Evolutionary conservation across 2,329 filamentous ascomycete species (phyloP).

Genomic region (Furcasterigmium sp.): DNA sequence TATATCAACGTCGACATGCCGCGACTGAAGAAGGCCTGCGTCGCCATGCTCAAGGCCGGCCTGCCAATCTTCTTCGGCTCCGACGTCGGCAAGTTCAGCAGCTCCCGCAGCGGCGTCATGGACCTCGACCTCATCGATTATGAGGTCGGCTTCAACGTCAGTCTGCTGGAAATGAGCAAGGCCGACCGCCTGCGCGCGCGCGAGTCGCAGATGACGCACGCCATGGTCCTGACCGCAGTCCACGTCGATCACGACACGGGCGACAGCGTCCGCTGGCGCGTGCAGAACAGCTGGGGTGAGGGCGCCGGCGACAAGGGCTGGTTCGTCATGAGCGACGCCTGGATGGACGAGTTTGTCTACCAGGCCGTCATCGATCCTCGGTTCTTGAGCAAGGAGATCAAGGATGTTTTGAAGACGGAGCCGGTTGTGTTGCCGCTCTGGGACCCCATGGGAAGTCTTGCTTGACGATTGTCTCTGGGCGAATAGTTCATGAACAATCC

Average conservation of each 20-base stretch:
- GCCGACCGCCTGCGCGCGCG: constrained; percentile 67
- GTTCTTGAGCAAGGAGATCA: constrained; percentile 59
- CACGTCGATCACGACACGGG: constrained; percentile 62
- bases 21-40: constrained; percentile 66
- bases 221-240: constrained; percentile 86
- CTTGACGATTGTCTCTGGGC: too few species aligned
- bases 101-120: constrained; percentile 67
- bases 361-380: constrained; percentile 78
- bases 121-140: constrained; percentile 74
- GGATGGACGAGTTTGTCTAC: constrained; percentile 79
- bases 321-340: constrained; percentile 82
- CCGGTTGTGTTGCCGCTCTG: constrained; percentile 68
- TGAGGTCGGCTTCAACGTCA: constrained; percentile 75
- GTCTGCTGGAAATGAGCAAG: constrained; percentile 69
- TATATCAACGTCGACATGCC: constrained; percentile 80
- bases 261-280: constrained; percentile 68
- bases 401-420: constrained; percentile 65
- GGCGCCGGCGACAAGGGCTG: constrained; percentile 69
- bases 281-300: constrained; percentile 82
- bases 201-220: constrained; percentile 83
- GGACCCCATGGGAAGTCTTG: constrained; percentile 76
- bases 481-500: too few species aligned
- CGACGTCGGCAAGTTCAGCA: constrained; percentile 80
- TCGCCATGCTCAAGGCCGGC: constrained; percentile 73
- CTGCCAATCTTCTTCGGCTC: constrained; percentile 84